Evolutionary conservation across 257 asterid species (phyloP).

Genomic region (Nemophila menziesii): DNA sequence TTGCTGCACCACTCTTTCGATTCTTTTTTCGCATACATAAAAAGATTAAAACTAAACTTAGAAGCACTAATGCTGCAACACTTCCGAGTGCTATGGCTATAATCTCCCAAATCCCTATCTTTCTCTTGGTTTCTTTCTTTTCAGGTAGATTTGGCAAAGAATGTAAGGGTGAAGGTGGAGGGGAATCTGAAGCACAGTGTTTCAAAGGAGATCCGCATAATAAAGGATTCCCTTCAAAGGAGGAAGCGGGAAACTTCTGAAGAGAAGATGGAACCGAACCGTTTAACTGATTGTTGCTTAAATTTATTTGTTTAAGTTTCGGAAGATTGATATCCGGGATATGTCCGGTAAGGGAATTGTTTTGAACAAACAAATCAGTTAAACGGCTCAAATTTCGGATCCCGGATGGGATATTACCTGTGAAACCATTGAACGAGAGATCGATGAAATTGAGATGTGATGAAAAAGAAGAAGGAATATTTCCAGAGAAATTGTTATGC

Average conservation of each 20-base stretch:
- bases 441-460: conserved; percentile 38
- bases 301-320: conserved; percentile 35
- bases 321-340: conserved; percentile 50
- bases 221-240: conserved; percentile 49
- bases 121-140: conserved; percentile 20
- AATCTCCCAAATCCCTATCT: conserved; percentile 30
- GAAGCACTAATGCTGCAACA: conserved; percentile 20
- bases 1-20: conserved; percentile 18
- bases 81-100: conserved; percentile 42
- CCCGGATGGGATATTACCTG: conserved; percentile 36
- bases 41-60: conserved; percentile 18
- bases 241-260: conserved; percentile 41
- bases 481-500: conserved; percentile 42
- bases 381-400: conserved; percentile 35
- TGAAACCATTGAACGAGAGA: conserved; percentile 57
- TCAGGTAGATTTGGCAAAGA: conserved; percentile 20
- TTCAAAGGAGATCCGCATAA: conserved; percentile 57
- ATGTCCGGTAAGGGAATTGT: conserved; percentile 51
- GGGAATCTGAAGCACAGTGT: conserved; percentile 27
- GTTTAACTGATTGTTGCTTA: conserved; percentile 44
- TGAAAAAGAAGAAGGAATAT: conserved; percentile 39
- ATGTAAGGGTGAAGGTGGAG: conserved; percentile 32
- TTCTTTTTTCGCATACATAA: conserved; percentile 26
- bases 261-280: conserved; percentile 60
- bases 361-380: conserved; percentile 43